Conservation (phyloP, 2,329 filamentous ascomycete genomes). For the Ascochyta pisi region DNA sequence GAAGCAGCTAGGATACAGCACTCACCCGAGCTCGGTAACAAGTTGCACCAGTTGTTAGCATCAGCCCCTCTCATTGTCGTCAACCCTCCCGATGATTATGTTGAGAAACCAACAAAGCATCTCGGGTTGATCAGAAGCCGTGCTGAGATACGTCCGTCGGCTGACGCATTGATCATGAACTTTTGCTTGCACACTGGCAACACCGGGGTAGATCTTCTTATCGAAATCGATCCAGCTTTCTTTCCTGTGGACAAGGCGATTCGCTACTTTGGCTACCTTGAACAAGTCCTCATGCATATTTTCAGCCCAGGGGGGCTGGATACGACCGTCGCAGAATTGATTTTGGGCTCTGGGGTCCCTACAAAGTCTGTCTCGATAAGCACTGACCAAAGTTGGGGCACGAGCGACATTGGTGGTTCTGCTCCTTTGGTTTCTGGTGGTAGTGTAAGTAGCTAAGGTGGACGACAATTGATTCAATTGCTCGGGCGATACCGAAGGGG, state of each 20-base stretch:
- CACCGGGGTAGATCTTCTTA: conserved; percentile 2
- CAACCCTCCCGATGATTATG: conserved; percentile 2
- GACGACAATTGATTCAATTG: background rate
- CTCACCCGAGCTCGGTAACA: background rate
- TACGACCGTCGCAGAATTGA: background rate
- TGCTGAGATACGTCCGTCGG: background rate
- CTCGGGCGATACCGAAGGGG: background rate
- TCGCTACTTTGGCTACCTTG: conserved; percentile 1
- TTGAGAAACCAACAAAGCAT: background rate
- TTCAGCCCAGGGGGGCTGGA: background rate
- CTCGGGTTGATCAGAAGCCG: conserved; percentile 3
- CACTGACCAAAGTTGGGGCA: conserved; percentile 6
- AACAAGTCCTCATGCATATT: background rate
- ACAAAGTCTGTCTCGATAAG: conserved; percentile 1
- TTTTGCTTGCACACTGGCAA: conserved; percentile 5
- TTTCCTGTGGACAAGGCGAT: background rate
- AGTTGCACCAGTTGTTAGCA: background rate
- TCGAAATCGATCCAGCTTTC: background rate
- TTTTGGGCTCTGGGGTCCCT: background rate
- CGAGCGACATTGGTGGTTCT: background rate
- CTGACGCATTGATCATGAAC: conserved; percentile 5
- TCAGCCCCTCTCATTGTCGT: background rate
- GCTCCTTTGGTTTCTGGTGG: background rate
- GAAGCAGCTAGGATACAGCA: background rate
- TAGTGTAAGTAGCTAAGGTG: background rate